These are phyloP conservation scores for Saccharomycopsis hybrid DNA, from an alignment of 1,139 yeast species.

Conservation along the genomic window DNA sequence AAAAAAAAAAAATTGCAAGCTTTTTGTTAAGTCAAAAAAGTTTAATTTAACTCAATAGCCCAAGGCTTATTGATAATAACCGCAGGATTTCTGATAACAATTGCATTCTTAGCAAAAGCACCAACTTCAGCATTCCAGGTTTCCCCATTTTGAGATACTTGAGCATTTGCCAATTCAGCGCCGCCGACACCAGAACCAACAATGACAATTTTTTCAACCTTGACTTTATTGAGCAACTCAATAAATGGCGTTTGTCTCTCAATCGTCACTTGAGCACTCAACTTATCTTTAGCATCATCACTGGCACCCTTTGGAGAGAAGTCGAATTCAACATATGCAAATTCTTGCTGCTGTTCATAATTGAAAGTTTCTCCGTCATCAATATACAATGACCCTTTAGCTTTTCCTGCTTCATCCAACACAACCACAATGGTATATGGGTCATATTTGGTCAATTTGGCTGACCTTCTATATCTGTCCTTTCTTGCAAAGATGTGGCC, in stretches of 20 bases:
- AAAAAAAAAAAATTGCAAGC: not conserved
- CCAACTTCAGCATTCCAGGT: slow-evolving; percentile 33
- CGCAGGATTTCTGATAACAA: slow-evolving; percentile 48
- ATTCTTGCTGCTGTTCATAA: slow-evolving; percentile 28
- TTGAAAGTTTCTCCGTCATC: slow-evolving; percentile 80
- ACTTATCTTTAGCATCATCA: slow-evolving; percentile 17
- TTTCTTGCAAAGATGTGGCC: slow-evolving; percentile 68
- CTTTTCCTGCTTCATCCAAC: slow-evolving; percentile 42
- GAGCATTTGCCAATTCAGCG: slow-evolving; percentile 23
- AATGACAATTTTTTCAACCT: slow-evolving; percentile 56
- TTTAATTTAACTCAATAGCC: slow-evolving; percentile 30
- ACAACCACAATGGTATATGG: slow-evolving; percentile 78
- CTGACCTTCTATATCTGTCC: slow-evolving; percentile 73
- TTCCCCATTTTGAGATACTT: slow-evolving; percentile 32
- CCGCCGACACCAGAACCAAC: slow-evolving; percentile 32
- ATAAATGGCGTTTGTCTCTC: slow-evolving; percentile 27
- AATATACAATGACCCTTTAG: slow-evolving; percentile 59
- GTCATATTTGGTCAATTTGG: slow-evolving; percentile 69
- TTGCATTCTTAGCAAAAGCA: slow-evolving; percentile 23
- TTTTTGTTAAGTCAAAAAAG: slow-evolving; percentile 10
- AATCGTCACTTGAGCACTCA: slow-evolving; percentile 27
- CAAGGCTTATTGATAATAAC: slow-evolving; percentile 46
- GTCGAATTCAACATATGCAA: slow-evolving; percentile 34
- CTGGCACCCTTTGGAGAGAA: slow-evolving; percentile 19
- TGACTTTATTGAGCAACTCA: slow-evolving; percentile 28